Evolutionary conservation across 1,139 yeast genomes (phyloP).

Genomic region (Pneumocystis oryctolagi): DNA sequence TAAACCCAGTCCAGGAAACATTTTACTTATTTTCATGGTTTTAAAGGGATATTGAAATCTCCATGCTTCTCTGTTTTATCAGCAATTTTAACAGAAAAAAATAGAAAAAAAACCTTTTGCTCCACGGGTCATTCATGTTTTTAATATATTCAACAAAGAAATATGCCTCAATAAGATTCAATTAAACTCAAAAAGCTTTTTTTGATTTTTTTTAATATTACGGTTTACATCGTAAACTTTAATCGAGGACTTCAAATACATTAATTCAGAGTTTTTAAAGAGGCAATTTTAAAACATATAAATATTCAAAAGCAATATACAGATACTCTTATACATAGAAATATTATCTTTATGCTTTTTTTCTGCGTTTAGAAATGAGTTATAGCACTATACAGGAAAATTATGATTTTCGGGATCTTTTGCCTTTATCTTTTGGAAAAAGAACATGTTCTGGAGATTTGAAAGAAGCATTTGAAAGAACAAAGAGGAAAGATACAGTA

Average conservation of each 20-base stretch:
- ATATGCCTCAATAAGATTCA: not conserved
- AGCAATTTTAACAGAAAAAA: not conserved
- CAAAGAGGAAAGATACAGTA: not conserved
- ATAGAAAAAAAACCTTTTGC: not conserved
- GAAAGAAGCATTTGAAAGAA: slow-evolving; percentile 5
- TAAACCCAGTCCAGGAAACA: slow-evolving; percentile 74
- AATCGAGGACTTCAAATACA: too few species aligned
- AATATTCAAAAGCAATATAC: not conserved
- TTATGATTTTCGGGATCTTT: not conserved
- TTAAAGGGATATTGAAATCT: slow-evolving; percentile 73
- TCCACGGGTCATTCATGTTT: not conserved
- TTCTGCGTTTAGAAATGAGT: not conserved
- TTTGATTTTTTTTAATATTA: not conserved
- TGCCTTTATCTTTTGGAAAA: slow-evolving; percentile 11
- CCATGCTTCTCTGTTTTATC: slow-evolving; percentile 61
- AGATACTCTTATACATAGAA: not conserved
- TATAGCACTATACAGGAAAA: not conserved
- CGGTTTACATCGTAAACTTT: too few species aligned
- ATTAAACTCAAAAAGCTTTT: not conserved
- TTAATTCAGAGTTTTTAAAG: not conserved
- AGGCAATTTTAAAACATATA: not conserved
- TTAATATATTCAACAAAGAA: not conserved
- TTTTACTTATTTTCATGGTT: slow-evolving; percentile 54
- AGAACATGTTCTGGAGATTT: slow-evolving; percentile 7
- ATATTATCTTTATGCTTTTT: not conserved